These are phyloP conservation scores for Colletotrichum incanum DNA, from an alignment of 2,329 filamentous ascomycete species.

Conservation along the genomic window DNA sequence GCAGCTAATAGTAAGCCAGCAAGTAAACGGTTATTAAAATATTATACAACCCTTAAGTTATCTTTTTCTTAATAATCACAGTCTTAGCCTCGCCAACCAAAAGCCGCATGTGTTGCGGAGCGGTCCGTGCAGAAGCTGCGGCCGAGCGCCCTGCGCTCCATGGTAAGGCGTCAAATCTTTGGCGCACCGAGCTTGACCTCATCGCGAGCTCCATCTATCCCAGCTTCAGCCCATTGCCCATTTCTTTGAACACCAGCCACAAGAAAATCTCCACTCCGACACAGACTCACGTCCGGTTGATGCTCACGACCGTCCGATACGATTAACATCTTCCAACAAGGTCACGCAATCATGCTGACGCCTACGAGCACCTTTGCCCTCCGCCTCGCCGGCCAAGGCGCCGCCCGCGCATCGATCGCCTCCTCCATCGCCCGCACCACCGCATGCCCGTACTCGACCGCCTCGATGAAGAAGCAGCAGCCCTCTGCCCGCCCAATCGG, in stretches of 20 bases:
- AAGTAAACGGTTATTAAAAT: too few species aligned
- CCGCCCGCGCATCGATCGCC: conserved; percentile 38
- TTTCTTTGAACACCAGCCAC: conserved; percentile 20
- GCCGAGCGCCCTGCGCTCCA: not conserved
- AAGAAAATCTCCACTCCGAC: conserved; percentile 13
- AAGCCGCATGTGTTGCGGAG: not conserved
- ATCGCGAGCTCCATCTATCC: conserved; percentile 38
- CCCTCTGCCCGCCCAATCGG: conserved; percentile 40
- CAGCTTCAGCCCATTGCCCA: conserved; percentile 29
- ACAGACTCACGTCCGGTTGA: conserved; percentile 4
- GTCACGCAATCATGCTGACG: conserved; percentile 48
- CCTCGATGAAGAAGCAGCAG: conserved; percentile 32
- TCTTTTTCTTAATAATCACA: too few species aligned
- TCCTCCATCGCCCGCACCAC: conserved; percentile 38
- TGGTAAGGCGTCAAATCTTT: conserved; percentile 37
- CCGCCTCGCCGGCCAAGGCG: conserved; percentile 49
- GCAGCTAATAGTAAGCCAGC: too few species aligned
- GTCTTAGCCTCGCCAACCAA: too few species aligned
- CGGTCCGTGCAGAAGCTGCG: conserved; percentile 35
- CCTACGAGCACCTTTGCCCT: conserved; percentile 52
- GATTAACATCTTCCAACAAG: not conserved
- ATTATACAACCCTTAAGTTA: too few species aligned
- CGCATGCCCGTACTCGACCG: conserved; percentile 51
- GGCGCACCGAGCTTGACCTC: conserved; percentile 41
- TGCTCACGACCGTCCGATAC: not conserved